These are phyloP conservation scores for Taphrina populina DNA, from an alignment of 1,139 yeast species.

Conservation along the genomic window DNA sequence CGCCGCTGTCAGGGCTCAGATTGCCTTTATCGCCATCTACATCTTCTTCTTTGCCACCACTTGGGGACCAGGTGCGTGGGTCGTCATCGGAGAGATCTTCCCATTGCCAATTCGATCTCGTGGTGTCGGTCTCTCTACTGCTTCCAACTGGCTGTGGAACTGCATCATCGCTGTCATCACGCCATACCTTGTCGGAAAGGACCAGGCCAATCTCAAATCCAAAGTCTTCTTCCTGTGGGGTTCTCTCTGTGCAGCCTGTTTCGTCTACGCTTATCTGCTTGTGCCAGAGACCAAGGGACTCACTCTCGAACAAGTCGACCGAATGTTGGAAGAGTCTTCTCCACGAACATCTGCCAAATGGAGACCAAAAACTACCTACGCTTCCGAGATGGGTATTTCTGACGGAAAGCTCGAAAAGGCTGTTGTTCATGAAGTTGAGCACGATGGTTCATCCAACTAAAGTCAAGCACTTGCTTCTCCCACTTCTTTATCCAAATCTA, in stretches of 20 bases:
- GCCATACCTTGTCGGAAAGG: slow-evolving; percentile 66
- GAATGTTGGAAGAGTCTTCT: slow-evolving; percentile 45
- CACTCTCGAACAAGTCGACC: slow-evolving; percentile 65
- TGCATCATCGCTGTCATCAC: slow-evolving; percentile 71
- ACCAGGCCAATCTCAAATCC: slow-evolving; percentile 41
- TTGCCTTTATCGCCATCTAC: slow-evolving; percentile 68
- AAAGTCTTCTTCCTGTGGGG: slow-evolving; percentile 73
- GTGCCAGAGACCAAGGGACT: slow-evolving; percentile 73
- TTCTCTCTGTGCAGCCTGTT: slow-evolving; percentile 51
- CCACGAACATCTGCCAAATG: slow-evolving; percentile 34
- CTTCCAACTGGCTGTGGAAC: slow-evolving; percentile 79
- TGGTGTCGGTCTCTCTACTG: slow-evolving; percentile 69
- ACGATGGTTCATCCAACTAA: slow-evolving; percentile 13
- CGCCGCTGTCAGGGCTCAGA: slow-evolving; percentile 47
- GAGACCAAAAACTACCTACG: slow-evolving; percentile 35
- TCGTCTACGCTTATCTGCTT: slow-evolving; percentile 60
- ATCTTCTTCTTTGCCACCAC: slow-evolving; percentile 73
- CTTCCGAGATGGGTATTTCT: slow-evolving; percentile 35
- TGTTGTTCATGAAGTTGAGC: slow-evolving; percentile 21
- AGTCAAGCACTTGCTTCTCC: too few relatives aligned
- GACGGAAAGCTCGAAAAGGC: slow-evolving; percentile 29
- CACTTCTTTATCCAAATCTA: too few relatives aligned
- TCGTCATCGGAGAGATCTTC: slow-evolving; percentile 69
- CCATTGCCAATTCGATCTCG: slow-evolving; percentile 71
- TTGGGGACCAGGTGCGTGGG: slow-evolving; percentile 84